These are phyloP conservation scores for Salix exigua DNA, from an alignment of 345 rosid species.

Conservation along the genomic window DNA sequence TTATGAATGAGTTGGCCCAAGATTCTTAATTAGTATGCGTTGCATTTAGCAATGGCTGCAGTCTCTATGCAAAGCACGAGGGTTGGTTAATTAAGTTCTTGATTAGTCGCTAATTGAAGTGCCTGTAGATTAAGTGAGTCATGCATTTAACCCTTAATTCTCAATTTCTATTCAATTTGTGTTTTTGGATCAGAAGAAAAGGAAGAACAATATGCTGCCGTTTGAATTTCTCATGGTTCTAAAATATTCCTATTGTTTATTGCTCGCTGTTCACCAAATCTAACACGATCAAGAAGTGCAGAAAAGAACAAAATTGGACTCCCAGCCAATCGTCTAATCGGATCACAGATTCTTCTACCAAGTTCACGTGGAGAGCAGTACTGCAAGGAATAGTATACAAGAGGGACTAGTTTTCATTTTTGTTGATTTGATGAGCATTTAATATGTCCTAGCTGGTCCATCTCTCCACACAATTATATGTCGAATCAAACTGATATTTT, in stretches of 20 bases:
- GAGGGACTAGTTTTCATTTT: background rate
- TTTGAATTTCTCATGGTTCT: background rate
- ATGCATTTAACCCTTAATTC: background rate
- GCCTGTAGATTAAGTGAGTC: background rate
- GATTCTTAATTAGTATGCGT: background rate
- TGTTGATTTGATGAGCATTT: background rate
- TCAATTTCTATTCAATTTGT: background rate
- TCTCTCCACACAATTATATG: slow-evolving; percentile 11
- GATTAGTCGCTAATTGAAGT: background rate
- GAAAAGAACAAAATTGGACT: background rate
- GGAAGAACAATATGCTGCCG: background rate
- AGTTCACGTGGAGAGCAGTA: slow-evolving; percentile 34
- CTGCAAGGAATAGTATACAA: slow-evolving; percentile 6
- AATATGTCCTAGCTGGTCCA: slow-evolving; percentile 5
- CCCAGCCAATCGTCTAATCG: background rate
- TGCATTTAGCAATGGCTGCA: background rate
- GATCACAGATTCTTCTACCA: slow-evolving; percentile 13
- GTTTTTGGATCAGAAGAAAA: background rate
- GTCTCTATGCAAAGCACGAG: background rate
- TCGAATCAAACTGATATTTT: slow-evolving; percentile 20
- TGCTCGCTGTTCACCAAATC: background rate
- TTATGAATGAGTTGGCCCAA: background rate
- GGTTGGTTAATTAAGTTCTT: background rate
- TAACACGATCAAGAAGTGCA: background rate
- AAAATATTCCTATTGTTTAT: background rate